These are phyloP conservation scores for Phialocephala sp. DNA, from an alignment of 2,329 filamentous ascomycete species.

Conservation along the genomic window DNA sequence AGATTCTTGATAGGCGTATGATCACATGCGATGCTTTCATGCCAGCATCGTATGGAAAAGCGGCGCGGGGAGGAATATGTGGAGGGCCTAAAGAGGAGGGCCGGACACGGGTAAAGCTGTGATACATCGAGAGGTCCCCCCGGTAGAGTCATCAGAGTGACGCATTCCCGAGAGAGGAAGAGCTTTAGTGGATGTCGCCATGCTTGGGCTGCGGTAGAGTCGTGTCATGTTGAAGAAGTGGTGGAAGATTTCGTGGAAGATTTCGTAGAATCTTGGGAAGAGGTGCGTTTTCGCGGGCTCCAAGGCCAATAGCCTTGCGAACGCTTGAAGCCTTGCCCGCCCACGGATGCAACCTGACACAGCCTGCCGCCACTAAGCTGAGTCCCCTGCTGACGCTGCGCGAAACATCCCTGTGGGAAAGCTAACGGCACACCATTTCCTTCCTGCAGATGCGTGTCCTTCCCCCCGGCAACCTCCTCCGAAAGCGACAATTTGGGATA, in stretches of 20 bases:
- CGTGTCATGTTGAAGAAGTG: neutral
- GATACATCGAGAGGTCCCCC: neutral
- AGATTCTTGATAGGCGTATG: slow-evolving; percentile 12
- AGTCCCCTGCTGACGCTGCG: neutral
- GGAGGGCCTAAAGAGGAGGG: slow-evolving; percentile 18
- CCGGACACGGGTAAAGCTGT: slow-evolving; percentile 12
- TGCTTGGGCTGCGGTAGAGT: neutral
- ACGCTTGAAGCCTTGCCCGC: neutral
- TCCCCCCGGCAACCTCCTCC: neutral
- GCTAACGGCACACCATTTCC: neutral
- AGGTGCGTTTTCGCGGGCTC: neutral
- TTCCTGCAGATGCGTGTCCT: neutral
- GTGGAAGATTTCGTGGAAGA: neutral
- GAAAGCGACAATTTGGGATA: neutral
- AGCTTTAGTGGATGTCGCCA: neutral
- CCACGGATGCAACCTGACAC: neutral
- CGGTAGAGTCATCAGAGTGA: neutral
- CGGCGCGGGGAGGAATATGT: slow-evolving; percentile 19
- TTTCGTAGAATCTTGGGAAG: neutral
- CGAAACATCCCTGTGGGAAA: neutral
- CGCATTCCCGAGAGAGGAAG: neutral
- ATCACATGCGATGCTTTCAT: slow-evolving; percentile 16
- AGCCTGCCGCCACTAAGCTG: slow-evolving; percentile 2
- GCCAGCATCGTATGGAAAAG: slow-evolving; percentile 14
- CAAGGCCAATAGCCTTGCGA: neutral